A percentile compares a stretch with the other conserved stretches of the same genome.
These are phyloP conservation scores for Penicillium corylophilum DNA, from an alignment of 2,329 filamentous ascomycete genomes.

Conservation along the genomic window DNA sequence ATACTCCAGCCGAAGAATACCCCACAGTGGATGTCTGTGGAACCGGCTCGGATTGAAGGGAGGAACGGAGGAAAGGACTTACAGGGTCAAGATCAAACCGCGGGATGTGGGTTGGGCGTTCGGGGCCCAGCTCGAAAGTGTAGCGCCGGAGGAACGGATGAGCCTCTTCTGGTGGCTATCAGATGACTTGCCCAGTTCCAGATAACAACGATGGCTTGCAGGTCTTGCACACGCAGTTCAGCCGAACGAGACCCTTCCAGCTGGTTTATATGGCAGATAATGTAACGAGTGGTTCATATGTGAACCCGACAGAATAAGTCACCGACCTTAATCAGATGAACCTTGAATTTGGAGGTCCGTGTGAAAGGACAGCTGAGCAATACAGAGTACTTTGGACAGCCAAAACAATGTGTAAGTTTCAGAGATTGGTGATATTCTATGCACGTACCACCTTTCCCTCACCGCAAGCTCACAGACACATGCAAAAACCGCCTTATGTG, in stretches of 20 bases:
- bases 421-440: neutral
- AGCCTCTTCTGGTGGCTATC: constrained; percentile 15
- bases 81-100: constrained; percentile 9
- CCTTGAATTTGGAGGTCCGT: constrained; percentile 1
- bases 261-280: neutral
- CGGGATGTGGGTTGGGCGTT: constrained; percentile 9
- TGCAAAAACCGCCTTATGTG: neutral
- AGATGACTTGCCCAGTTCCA: constrained; percentile 10
- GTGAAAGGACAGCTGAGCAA: constrained; percentile 1
- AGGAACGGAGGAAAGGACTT: constrained; percentile 17
- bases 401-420: neutral
- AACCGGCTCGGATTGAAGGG: constrained; percentile 21
- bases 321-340: constrained; percentile 7
- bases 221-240: neutral
- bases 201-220: neutral
- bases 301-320: constrained; percentile 1
- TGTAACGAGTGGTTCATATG: neutral
- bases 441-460: neutral
- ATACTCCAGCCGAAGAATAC: constrained; percentile 1
- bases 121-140: constrained; percentile 2
- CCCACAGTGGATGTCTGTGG: constrained; percentile 3
- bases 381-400: neutral
- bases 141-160: constrained; percentile 38
- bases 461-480: neutral
- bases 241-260: neutral